phyloP scores from a whole-genome alignment of 1,284 basidiomycete species.

The Cryptococcus sp. region DNA sequence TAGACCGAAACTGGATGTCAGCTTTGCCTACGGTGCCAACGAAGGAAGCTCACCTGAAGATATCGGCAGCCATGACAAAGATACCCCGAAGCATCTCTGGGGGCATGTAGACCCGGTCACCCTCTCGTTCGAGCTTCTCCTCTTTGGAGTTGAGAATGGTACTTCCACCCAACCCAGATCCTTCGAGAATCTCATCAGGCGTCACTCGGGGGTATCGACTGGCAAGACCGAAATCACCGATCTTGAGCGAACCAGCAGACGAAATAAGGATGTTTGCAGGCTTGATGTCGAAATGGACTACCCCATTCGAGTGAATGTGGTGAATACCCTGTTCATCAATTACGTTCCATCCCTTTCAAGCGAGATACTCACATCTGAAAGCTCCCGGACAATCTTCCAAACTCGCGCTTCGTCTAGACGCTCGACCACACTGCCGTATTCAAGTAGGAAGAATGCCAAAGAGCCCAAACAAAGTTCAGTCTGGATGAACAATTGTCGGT shows the following conservation, averaged over 20 bases:
- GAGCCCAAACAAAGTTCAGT: constrained; percentile 95
- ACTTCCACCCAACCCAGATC: constrained; percentile 38
- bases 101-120: constrained; percentile 97
- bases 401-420: constrained; percentile 86
- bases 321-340: constrained; percentile 63
- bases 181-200: constrained; percentile 45
- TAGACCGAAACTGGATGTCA: constrained; percentile 71
- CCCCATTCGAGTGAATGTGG: constrained; percentile 82
- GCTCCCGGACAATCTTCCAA: constrained; percentile 94
- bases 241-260: constrained; percentile 83
- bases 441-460: constrained; percentile 84
- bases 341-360: constrained; percentile 2
- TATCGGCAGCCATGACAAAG: constrained; percentile 90
- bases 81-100: constrained; percentile 89
- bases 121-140: constrained; percentile 76
- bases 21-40: background rate
- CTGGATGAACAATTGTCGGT: constrained; percentile 82
- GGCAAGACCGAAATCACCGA: constrained; percentile 98
- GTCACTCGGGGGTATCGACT: constrained; percentile 68
- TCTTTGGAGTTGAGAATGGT: constrained; percentile 15
- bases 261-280: constrained; percentile 96
- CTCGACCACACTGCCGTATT: constrained; percentile 81
- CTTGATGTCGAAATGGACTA: constrained; percentile 96
- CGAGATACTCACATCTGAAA: constrained; percentile 66
- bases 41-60: constrained; percentile 71